A percentile compares a stretch with the other conserved stretches of the same genome.
These are phyloP conservation scores for Curvularia sp. DNA, from an alignment of 2,329 filamentous ascomycete genomes.

Conservation along the genomic window DNA sequence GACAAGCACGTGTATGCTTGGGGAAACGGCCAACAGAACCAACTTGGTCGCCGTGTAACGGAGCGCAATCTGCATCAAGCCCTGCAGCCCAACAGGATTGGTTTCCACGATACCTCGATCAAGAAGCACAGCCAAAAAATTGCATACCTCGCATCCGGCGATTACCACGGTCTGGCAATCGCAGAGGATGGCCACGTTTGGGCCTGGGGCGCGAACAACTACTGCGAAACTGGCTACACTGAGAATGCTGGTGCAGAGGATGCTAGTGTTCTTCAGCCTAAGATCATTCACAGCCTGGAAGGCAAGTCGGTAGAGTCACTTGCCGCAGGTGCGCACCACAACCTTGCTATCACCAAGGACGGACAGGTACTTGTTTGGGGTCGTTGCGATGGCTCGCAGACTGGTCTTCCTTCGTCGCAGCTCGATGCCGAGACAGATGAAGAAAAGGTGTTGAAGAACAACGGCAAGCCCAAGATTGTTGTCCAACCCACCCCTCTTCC, in stretches of 20 bases:
- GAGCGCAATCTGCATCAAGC: conserved; percentile 64
- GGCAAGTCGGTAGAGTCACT: conserved; percentile 71
- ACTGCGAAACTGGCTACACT: conserved; percentile 76
- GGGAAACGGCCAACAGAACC: conserved; percentile 76
- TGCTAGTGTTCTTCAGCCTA: conserved; percentile 71
- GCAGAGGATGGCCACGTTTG: conserved; percentile 73
- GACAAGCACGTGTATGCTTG: conserved; percentile 72
- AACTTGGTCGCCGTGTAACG: conserved; percentile 70
- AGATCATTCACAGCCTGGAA: conserved; percentile 69
- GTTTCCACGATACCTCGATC: conserved; percentile 54
- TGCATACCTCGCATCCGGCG: conserved; percentile 70
- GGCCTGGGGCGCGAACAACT: conserved; percentile 88
- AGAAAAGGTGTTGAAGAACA: conserved; percentile 57
- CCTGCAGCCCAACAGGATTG: conserved; percentile 64
- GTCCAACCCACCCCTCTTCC: conserved; percentile 68
- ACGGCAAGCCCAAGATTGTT: conserved; percentile 73
- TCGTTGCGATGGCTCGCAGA: conserved; percentile 65
- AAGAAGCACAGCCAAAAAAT: conserved; percentile 59
- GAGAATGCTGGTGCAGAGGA: conserved; percentile 71
- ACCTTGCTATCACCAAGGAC: conserved; percentile 61
- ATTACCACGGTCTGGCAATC: conserved; percentile 82
- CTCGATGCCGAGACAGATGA: conserved; percentile 51
- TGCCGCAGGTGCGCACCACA: conserved; percentile 78
- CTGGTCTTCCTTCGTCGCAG: conserved; percentile 49
- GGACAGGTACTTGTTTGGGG: conserved; percentile 67